Base-by-base conservation (phyloP, 2,329 filamentous ascomycete species). In the Fusarium decemcellulare region DNA sequence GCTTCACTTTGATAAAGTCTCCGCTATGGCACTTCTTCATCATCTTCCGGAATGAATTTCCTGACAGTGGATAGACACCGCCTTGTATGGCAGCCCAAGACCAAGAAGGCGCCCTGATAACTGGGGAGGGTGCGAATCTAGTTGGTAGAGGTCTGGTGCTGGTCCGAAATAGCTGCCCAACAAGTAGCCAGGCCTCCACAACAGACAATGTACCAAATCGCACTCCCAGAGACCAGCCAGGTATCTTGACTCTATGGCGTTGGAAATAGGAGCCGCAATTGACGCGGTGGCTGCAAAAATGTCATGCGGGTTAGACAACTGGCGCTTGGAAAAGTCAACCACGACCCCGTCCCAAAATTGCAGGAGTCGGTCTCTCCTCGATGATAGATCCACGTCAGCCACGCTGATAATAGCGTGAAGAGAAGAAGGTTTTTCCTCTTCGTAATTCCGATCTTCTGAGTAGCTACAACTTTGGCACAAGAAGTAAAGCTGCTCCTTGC, bases 1-100 rank as follows among this genome's bases (percentile, higher is more conserved):
- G 58, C 9, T 16, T 53, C 12, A 52, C 16, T 11, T 23, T 60
- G 2, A 52, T 12, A 6, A 32, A n/a, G 2, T 0, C 9, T 10
- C 42, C 37, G 1, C 11, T 32, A 1, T 52, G 39, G 42, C 23
- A 54, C 39, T 54, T 46, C 27, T 16, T 37, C 11, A 39, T 37
- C 46, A 40, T 62, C 6, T 42, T 40, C 5, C 43, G 53, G 11
- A 53, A 52, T 8, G 42, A 39, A 2, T 7, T 12, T 1, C 43
- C 27, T 8, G 6, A 0, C 1, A 59, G 11, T 10, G 40, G 39
- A 2, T 34, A 48, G 30, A 63, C 48, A 0, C 32, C 15, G 5
- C 65, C 65, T 55, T 67, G 47, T 0, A 66, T 51, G 5, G 65
- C 43, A 27, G 62, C 65, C 65, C 65, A 67, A 2, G 65, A 63